phyloP scores from a whole-genome alignment of 2,329 filamentous ascomycete species.

The Phialemoniopsis sp. region DNA sequence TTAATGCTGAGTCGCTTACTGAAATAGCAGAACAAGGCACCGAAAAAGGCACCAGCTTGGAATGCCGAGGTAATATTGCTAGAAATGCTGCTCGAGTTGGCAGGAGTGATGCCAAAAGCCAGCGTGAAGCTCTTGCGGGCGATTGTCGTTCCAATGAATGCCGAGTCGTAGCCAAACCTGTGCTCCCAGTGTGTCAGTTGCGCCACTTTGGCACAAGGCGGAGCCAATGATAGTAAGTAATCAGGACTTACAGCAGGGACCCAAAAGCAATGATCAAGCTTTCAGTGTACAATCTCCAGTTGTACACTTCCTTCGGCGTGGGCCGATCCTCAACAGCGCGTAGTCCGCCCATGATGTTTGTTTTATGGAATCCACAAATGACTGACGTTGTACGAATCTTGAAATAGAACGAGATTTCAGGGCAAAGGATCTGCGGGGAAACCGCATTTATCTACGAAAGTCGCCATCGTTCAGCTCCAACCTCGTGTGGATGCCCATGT shows the following conservation, averaged over 20 bases:
- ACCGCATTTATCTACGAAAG: no score
- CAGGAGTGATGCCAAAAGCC: constrained; percentile 33
- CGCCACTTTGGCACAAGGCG: neutral
- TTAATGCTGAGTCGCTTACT: constrained; percentile 7
- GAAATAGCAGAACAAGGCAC: constrained; percentile 42
- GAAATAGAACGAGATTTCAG: no score
- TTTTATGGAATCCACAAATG: no score
- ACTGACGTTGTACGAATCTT: no score
- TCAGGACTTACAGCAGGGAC: constrained; percentile 27
- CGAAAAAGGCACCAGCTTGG: constrained; percentile 48
- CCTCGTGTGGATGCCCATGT: no score
- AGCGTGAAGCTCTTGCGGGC: constrained; percentile 40
- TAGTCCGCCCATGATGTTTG: constrained; percentile 30
- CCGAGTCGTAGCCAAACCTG: constrained; percentile 45
- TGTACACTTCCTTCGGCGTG: constrained; percentile 51
- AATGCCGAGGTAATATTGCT: constrained; percentile 44
- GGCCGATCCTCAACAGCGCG: constrained; percentile 55
- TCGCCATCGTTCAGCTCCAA: no score
- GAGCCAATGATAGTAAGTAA: neutral
- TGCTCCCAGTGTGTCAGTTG: neutral
- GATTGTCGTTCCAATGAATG: constrained; percentile 52
- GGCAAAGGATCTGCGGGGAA: no score
- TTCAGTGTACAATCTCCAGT: constrained; percentile 43
- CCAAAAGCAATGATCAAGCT: constrained; percentile 44
- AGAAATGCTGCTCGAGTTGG: constrained; percentile 30